A percentile compares a stretch with the other conserved stretches of the same genome.
phyloP scores from a whole-genome alignment of 2,329 filamentous ascomycete genomes.

The Apiospora marii region DNA sequence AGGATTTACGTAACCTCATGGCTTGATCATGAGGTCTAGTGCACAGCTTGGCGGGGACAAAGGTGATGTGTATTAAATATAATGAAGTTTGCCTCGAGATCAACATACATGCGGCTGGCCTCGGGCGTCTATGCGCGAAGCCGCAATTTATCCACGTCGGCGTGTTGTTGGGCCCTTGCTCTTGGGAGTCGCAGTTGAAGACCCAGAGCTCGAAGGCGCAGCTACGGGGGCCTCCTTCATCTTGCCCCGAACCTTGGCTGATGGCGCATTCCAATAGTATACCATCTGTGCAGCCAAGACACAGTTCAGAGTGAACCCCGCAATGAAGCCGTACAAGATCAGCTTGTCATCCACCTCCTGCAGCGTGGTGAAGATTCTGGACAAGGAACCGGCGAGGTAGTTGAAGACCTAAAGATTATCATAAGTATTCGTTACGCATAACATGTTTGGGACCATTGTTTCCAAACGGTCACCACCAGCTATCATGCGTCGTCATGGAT shows the following conservation, averaged over 20 bases:
- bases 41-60: neutral
- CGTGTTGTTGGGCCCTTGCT: conserved; percentile 52
- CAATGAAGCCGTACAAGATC: conserved; percentile 93
- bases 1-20: conserved; percentile 3
- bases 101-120: conserved; percentile 14
- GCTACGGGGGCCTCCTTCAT: conserved; percentile 44
- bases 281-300: conserved; percentile 90
- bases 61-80: conserved; percentile 16
- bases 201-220: conserved; percentile 36
- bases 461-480: neutral
- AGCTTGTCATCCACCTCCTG: conserved; percentile 97
- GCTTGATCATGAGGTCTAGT: neutral
- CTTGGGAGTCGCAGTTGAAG: conserved; percentile 40
- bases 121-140: conserved; percentile 18
- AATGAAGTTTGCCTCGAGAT: conserved; percentile 13
- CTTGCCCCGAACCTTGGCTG: conserved; percentile 51
- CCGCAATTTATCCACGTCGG: conserved; percentile 46
- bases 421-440: neutral
- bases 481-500: neutral
- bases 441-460: neutral
- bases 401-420: conserved; percentile 81
- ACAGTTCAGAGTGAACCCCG: conserved; percentile 88
- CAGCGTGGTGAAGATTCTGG: conserved; percentile 95
- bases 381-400: conserved; percentile 91
- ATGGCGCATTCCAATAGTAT: conserved; percentile 89